Evolutionary conservation across 768 basidiomycete species (phyloP), one percentile per base, ranked within the genome.

Genomic region (Boletus reticuloceps): DNA sequence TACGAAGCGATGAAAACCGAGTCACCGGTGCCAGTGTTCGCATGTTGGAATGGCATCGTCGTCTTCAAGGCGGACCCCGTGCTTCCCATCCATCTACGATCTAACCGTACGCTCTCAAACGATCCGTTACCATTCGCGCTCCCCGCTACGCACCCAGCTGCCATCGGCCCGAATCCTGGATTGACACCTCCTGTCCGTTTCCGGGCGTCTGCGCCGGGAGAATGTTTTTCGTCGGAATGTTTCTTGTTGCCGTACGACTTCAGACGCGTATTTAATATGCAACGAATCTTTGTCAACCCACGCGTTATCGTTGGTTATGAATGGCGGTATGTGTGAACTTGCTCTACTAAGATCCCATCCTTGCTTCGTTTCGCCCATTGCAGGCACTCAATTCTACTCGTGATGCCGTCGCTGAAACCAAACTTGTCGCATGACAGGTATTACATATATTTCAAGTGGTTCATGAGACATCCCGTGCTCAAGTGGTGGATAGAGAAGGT

Each of bases 21-120:
- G 36, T 69, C 72, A 14, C 75, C 78, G 12, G 77, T 70, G 2
- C 76, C 78, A 11, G 77, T 77, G 7, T 75, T 77, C 53, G 56
- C 74, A 0, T 79, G 77, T 63, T 79, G 77, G 77, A 79, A 79
- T 47, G 78, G 78, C 32, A 75, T 78, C 58, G 68, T 69, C 46
- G 72, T 72, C 4, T 73, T 79, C 58, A 42, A 58, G 10, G 72
- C 77, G 0, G 77, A 79, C 47, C 75, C 77, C 5, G 43, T 79
- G 31, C 66, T 77, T 31, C 76, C 77, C 14, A 53, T 74, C 36
- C 55, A 68, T 45, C 67, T 77, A 6, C 77, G 77, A 43, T 60
- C 66, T 1, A 75, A 75, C 42, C 58, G 49, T 16, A 73, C 73
- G 14, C 70, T 77, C n/a, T 77, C 75, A 0, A 61, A 51, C 1